Base-by-base conservation (phyloP, 164 flowering plant genomes). In the Chloranthus sessilifolius region DNA sequence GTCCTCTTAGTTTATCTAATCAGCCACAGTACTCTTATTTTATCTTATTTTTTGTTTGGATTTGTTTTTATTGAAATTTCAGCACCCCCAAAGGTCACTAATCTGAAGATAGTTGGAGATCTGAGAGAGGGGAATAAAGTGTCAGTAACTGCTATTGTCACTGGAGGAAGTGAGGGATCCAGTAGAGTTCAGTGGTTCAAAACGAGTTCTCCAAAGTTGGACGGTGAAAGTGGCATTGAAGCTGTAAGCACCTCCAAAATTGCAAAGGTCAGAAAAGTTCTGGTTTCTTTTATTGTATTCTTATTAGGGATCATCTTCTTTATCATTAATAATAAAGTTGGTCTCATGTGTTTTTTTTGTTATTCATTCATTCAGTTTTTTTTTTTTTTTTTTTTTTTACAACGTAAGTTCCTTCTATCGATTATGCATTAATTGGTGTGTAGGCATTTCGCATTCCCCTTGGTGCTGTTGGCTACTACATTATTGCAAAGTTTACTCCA, bases 171-270 rank as follows among this genome's bases (percentile, higher is more conserved):
- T 62, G 99, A 92, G 72, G 97, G 86, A 49, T 80, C 92, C 31
- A 92, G 99, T 66, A 81, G 87, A 74, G 95, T 89, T 43, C 99
- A 92, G 65, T 92, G 99, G 99, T 92, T 86, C 38, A 92, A 82
- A 74, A 68, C 91, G 43, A 71, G 64, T 47, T 81, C 71, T 53
- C 66, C 81, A 19, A 58, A 54, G 38, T 63, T 86, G 60, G 77
- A 67, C 52, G 79, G 58, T 43, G 95, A 84, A 58, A 71, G 72
- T 63, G 72, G 61, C 61, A 82, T 88, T 38, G 97, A 88, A 71
- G 82, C 82, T 49, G 50, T 92, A 50, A 82, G 81, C 65, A 65
- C 94, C 11, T 79, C 89, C 42, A 92, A 92, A 68, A 75, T 84
- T 66, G 88, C 99, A 1, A 92, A 92, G 88, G 99, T 89, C 49